Evolutionary conservation across 169 alveolate species (phyloP).

Genomic region (Perkinsus marinus): DNA sequence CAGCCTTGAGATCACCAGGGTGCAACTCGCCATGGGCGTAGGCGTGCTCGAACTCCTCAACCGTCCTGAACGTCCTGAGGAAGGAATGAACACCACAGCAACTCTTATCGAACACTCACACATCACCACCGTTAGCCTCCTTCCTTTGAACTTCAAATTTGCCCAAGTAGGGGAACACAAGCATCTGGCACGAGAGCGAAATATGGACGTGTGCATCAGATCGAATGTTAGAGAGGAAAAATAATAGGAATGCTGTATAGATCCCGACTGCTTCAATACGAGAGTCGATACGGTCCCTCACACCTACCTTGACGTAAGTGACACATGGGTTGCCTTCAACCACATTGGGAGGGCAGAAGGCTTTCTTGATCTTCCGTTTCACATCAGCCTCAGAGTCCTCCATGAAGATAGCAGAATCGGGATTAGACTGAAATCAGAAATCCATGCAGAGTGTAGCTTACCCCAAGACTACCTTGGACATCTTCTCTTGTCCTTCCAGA

Average conservation of each 20-base stretch:
- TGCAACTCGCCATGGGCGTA: constrained; percentile 72
- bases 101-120: not conserved
- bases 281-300: constrained; percentile 30
- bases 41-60: constrained; percentile 70
- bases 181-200: constrained; percentile 66
- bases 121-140: not conserved
- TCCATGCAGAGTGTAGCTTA: constrained; percentile 59
- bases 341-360: constrained; percentile 82
- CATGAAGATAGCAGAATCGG: constrained; percentile 94
- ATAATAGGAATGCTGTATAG: too few relatives aligned
- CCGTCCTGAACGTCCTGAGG: constrained; percentile 14
- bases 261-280: too few relatives aligned
- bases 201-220: too few relatives aligned
- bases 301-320: constrained; percentile 56
- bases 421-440: constrained; percentile 3
- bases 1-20: constrained; percentile 87
- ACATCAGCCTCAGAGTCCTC: constrained; percentile 89
- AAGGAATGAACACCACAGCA: not conserved
- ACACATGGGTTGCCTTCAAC: constrained; percentile 85
- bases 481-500: constrained; percentile 89
- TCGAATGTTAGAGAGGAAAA: too few relatives aligned
- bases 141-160: constrained; percentile 20
- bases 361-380: constrained; percentile 81
- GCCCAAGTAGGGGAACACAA: constrained; percentile 47
- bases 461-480: constrained; percentile 66